Evolutionary conservation across 2,329 filamentous ascomycete species (phyloP).

Genomic region (Alternaria postmessia): DNA sequence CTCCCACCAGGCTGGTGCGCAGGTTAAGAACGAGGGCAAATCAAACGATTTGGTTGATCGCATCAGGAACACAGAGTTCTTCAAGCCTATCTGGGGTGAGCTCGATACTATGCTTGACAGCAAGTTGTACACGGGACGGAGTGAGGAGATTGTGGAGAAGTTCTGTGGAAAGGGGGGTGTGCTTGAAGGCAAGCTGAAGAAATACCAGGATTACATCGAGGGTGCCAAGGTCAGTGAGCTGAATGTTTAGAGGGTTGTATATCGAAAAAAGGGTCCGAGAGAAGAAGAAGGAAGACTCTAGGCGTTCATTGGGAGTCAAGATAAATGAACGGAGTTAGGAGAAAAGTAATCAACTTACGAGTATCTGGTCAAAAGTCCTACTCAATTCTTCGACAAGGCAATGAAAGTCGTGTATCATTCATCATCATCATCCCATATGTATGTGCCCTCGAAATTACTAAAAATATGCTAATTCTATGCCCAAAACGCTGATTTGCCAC

Average conservation of each 20-base stretch:
- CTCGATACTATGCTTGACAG: constrained; percentile 73
- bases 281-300: background rate
- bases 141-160: constrained; percentile 41
- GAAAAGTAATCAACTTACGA: background rate
- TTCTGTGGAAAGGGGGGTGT: constrained; percentile 32
- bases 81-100: constrained; percentile 73
- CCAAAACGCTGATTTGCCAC: background rate
- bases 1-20: constrained; percentile 74
- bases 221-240: constrained; percentile 45
- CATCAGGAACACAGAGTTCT: constrained; percentile 77
- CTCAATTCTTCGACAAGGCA: background rate
- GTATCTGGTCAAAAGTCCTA: background rate
- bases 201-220: constrained; percentile 59
- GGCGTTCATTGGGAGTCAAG: background rate
- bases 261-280: background rate
- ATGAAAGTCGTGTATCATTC: background rate
- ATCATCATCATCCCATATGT: background rate
- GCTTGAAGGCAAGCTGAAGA: constrained; percentile 54
- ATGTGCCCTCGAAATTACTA: background rate
- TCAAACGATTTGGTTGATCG: constrained; percentile 83
- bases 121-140: constrained; percentile 66
- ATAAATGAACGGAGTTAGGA: background rate
- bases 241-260: constrained; percentile 29
- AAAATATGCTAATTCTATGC: background rate
- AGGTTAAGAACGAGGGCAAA: constrained; percentile 76